Base-by-base conservation (phyloP, 371 early-diverging fungal genomes). In the Syncephalastrum contaminatum region DNA sequence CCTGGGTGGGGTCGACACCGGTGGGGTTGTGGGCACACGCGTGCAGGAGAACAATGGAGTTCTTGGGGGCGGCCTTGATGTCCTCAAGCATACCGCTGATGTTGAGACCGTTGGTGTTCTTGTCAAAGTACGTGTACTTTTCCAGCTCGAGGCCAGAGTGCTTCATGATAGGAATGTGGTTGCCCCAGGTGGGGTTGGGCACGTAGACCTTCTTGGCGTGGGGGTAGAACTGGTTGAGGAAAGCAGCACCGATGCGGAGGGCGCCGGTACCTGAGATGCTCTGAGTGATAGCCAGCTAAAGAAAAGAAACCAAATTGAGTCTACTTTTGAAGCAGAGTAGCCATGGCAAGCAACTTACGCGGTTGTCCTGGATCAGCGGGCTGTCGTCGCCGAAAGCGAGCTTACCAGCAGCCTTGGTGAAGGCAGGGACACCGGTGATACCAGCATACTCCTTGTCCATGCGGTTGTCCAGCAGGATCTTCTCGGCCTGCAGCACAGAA, bases 1-100 rank as follows among this genome's bases (percentile, higher is more conserved):
- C 87, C 51, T 76, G 67, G 46, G 93, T 93, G 42, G 99, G 99
- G 72, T 99, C 99, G 41, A 97, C 97, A 70, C 99, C 98, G 19
- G 98, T 97, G 22, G 99, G 99, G 85, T 99, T 99, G 80, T 99
- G 99, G 21, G 98, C 99, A 74, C 99, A 99, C 43, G 97, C 98
- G 72, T 99, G 99, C 53, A 99, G 81, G 54, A 99, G 80, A 54
- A 97, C 84, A 57, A 97, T 75, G 48, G 96, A 94, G 63, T 91
- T 92, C 73, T 85, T 80, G 56, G 96, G 95, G 51, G 92, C 82
- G 54, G 79, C 87, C 79, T 84, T 80, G 60, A 96, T 70, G 66
- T 97, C 97, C 57, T 89, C 91, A 45, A 93, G 72, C 90, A 99
- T 88, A 51, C 93, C 98, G 44, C 75, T 82, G 58, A 97, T 88